phyloP scores from a whole-genome alignment of 768 basidiomycete species.

The Leccinum boreale region DNA sequence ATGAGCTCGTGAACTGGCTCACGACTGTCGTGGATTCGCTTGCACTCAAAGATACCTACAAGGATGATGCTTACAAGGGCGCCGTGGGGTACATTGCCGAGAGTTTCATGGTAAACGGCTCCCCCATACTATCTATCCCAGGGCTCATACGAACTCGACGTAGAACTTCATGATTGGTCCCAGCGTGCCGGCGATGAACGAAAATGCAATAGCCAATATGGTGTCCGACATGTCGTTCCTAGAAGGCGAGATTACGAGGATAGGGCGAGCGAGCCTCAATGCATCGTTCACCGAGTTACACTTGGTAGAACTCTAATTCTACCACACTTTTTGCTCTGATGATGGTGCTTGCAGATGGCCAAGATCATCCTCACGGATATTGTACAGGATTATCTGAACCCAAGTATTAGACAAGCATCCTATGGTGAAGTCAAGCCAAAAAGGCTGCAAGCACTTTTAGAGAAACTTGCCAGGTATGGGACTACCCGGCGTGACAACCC shows the following conservation, averaged over 20 bases:
- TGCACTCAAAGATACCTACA: slow-evolving; percentile 78
- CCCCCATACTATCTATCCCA: neutral
- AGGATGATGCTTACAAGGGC: slow-evolving; percentile 84
- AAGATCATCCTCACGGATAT: slow-evolving; percentile 70
- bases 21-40: slow-evolving; percentile 93
- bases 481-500: slow-evolving; percentile 54
- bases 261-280: slow-evolving; percentile 67
- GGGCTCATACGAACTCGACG: slow-evolving; percentile 4
- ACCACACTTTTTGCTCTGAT: neutral
- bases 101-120: slow-evolving; percentile 73
- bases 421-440: slow-evolving; percentile 68
- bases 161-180: slow-evolving; percentile 79
- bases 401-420: slow-evolving; percentile 62
- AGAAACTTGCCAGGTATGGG: slow-evolving; percentile 74
- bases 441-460: slow-evolving; percentile 67
- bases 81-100: slow-evolving; percentile 87
- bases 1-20: slow-evolving; percentile 94
- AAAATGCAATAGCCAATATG: slow-evolving; percentile 84
- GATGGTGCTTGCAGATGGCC: slow-evolving; percentile 46
- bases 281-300: slow-evolving; percentile 78
- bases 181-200: slow-evolving; percentile 77
- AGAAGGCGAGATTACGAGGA: slow-evolving; percentile 78
- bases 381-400: slow-evolving; percentile 77
- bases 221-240: slow-evolving; percentile 85
- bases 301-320: slow-evolving; percentile 45